Base-by-base conservation (phyloP, 257 asterid species). In the Rehmannia glutinosa region DNA sequence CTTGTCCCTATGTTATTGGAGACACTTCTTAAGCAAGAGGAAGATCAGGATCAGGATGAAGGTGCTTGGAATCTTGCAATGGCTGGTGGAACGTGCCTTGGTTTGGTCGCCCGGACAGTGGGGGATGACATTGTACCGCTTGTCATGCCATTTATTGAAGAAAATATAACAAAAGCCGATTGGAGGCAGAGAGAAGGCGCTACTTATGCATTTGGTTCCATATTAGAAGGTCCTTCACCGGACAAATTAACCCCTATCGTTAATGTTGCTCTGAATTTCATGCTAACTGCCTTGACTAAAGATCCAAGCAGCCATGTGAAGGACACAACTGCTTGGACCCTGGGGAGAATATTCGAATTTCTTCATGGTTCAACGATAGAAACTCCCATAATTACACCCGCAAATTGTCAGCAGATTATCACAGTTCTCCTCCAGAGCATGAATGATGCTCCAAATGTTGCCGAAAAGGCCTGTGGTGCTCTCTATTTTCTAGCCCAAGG, bases 1-100 rank as follows among this genome's bases (percentile, higher is more conserved):
- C 90, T 85, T 58, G 92, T 83, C 15, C 92, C 92, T 17, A 64
- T 85, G 88, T 78, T 88, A 50, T 73, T 88, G 57, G 96, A 88
- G 82, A 88, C 96, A 12, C 88, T 88, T 70, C 88, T 88, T 17
- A 88, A 88, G 84, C 96, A 88, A 80, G 96, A 88, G 70, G 96
- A 88, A 62, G 96, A 85, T 58, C 96, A 88, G 72, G 96, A 88
- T 72, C 92, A 85, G 78, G 96, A 88, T 50, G 96, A 88, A 74
- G 96, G 92, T 66, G 90, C 87, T 51, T 88, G 96, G 96, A 88
- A 88, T 79, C 83, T 88, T 66, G 90, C 96, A 50, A 88, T 88
- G 96, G 96, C 96, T 68, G 96, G 96, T 50, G 96, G 96, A 28
- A 88, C 96, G 5, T 88, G 96, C 83, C 90, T 88, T 71, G 96